Conservation (phyloP, 768 basidiomycete genomes). For the Boletales sp. region DNA sequence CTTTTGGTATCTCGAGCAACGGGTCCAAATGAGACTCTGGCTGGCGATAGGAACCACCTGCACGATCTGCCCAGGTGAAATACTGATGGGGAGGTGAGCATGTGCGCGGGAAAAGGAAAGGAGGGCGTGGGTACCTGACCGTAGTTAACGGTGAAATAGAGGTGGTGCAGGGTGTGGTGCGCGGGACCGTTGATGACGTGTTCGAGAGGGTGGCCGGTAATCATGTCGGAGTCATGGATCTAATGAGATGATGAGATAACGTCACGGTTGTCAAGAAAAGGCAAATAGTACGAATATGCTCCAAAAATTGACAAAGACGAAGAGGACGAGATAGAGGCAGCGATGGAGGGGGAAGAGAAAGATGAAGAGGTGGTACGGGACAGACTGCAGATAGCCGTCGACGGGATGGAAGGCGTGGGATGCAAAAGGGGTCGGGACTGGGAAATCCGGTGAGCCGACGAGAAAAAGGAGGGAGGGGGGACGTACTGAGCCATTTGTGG, state of each 20-base stretch:
- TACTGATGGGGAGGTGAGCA: constrained; percentile 54
- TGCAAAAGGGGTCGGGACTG: constrained; percentile 96
- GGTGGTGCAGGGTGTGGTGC: constrained; percentile 94
- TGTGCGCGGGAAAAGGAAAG: constrained; percentile 12
- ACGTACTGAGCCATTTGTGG: constrained; percentile 95
- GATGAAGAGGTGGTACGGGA: constrained; percentile 93
- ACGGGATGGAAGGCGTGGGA: constrained; percentile 97
- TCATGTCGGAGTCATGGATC: constrained; percentile 99
- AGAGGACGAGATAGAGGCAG: constrained; percentile 75
- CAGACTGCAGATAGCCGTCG: constrained; percentile 90
- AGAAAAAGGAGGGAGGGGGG: background rate
- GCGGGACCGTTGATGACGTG: constrained; percentile 95
- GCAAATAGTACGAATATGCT: constrained; percentile 67
- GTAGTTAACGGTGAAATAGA: constrained; percentile 97
- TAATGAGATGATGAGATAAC: constrained; percentile 24
- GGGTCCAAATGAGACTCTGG: constrained; percentile 85
- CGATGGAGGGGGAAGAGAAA: constrained; percentile 91
- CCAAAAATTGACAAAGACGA: constrained; percentile 94
- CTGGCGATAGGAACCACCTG: constrained; percentile 83
- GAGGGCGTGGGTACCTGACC: constrained; percentile 73
- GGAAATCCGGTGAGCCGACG: constrained; percentile 3
- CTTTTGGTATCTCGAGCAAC: constrained; percentile 52
- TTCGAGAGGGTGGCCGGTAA: constrained; percentile 86
- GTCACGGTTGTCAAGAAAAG: background rate
- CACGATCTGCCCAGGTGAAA: constrained; percentile 92